Base-by-base conservation (phyloP, 1,284 basidiomycete species). In the Singerocomus inundabilis region DNA sequence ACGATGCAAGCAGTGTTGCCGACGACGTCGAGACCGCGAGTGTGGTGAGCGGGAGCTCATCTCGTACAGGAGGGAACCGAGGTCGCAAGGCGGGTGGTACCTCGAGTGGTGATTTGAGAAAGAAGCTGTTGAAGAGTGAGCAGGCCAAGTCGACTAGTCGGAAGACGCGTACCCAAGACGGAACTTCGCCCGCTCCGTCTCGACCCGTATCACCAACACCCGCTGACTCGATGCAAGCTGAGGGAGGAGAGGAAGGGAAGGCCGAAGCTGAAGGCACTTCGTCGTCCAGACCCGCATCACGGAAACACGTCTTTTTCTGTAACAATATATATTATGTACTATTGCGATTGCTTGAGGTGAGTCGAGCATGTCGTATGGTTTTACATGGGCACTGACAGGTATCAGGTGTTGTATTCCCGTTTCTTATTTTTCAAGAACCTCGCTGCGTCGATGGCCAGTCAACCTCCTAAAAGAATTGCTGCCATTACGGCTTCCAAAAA, bases 241-340 rank as follows among this genome's bases (percentile, higher is more conserved):
- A 72, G 47, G 58, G 59, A 18, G 54, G 66, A 39, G 55, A 62
- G 50, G 54, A 66, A 57, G 55, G 57, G 39, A 56, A 63, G 51
- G 46, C 39, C 48, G 68, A 60, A 57, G 57, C 7, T 44, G 64
- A 63, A 46, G n/a, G 49, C 9, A 10, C 42, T 32, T 38, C 53
- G 24, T 48, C 53, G 15, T 58, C 57, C 29, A 58, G 64, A 41
- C 58, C 51, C 6, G 57, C 67, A 4, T 63, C 76, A 26, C 71
- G 77, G 34, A 76, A 76, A 56, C 77, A 82, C 56, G 78, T 80
- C 13, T 93, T 98, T 72, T 98, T 93, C 72, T 85, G 87, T 56
- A 98, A 96, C 71, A 92, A 91, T 31, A 79, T 84, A 35, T 92
- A 93, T 64, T 99, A 97, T 72, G 81, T 85, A 12, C 73, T 97